Base-by-base conservation (phyloP, 2,329 filamentous ascomycete species). In the Parastagonospora nodorum region DNA sequence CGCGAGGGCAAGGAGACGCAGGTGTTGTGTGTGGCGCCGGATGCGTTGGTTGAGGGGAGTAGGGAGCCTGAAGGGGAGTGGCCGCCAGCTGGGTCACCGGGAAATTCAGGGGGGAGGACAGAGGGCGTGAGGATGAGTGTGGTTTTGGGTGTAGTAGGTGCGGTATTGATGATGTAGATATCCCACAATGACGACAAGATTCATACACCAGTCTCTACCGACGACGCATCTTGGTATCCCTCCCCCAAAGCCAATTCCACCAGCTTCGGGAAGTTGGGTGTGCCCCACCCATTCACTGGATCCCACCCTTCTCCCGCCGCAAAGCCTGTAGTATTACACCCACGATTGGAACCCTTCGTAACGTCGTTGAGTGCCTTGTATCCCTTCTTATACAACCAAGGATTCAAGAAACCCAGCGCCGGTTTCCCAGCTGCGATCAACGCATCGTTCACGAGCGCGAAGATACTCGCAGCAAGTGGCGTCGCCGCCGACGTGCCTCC, bases 381-480 rank as follows among this genome's bases (percentile, higher is more conserved):
- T 4, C 78, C 79, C 40, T 68, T 62, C 9, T 71, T 72, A 63
- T 86, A 87, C 5, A 86, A 63, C 80, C 82, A 85, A 0, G 84
- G 84, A 60, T 87, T 86, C 40, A 86, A 53, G 72, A 84, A 86
- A 0, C 84, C 84, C 37, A 86, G 69, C 0, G 76, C 68, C 0
- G 77, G 64, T 63, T 81, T 78, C 5, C 80, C 80, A 6, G 69
- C 72, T 0, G 77, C 70, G 14, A 87, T 68, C 30, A 83, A 74
- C 0, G 81, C 83, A 59, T 88, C 85, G 58, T 88, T 88, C 48
- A 88, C 72, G 4, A 88, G 77, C 1, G 82, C 76, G 35, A 89
- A 74, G 41, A 88, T 76, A 6, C 78, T 81, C 0, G 83, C 81
- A 19, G 84, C 82, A 0, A 83, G 73, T 0, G 87, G 87, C 1